Evolutionary conservation across 2,329 filamentous ascomycete species (phyloP), one percentile per base, ranked within the genome.

Genomic region (Aspergillus novofumigatus): DNA sequence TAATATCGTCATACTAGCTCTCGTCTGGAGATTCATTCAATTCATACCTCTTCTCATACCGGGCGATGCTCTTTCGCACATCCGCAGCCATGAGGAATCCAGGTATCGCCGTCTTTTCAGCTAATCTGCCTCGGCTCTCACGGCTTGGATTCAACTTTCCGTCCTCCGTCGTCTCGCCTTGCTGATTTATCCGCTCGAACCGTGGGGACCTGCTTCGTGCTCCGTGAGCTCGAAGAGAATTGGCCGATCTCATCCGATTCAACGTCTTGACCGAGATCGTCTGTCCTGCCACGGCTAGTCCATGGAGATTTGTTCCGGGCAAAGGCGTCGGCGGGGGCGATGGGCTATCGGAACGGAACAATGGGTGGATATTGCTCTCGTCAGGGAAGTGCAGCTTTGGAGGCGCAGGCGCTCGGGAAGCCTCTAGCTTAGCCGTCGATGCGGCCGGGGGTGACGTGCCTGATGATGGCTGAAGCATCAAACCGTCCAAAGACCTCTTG

Each of bases 311-410:
- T 0, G 83, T 86, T 0, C 80, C 80, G 0, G 78, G 78, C 0
- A 79, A 81, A 2, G 78, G 69, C 1, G 78, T 75, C 10, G 82
- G 79, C 2, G 82, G 79, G 20, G 83, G 82, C 1, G 75, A 75
- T 9, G 81, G 80, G 58, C 78, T 82, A 59, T 79, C 79, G 3
- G 77, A 77, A 45, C 83, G 77, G 69, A 86, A 85, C 3, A 85
- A 73, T 11, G 83, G 83, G 62, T 85, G 83, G 52, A 85, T 84
- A 56, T 84, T 76, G 10, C 77, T 75, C 64, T 84, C 80, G 57
- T 76, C 76, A 14, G 65, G 56, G 3, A 65, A 54, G 21, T 58
- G 62, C 32, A 65, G 51, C 53, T 64, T 68, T 32, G 66, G 50
- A 20, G 59, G 55, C 3, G 47, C 35, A 23, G 63, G 60, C 48